Conservation (phyloP, 305 asterid species). For the Solanum hybrid region DNA sequence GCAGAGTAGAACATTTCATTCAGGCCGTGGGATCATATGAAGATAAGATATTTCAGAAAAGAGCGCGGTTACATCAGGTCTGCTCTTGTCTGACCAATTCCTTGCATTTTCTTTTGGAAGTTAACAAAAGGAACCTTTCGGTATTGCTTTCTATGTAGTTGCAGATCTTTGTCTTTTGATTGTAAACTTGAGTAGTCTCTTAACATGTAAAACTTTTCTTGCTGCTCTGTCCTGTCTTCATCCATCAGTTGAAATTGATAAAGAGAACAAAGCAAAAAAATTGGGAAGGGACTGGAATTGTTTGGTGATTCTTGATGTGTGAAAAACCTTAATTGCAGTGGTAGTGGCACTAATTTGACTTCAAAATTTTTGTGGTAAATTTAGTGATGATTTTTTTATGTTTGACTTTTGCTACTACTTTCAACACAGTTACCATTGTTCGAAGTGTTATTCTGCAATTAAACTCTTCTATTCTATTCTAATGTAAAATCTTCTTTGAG, state of each 20-base stretch:
- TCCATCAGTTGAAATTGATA: background rate
- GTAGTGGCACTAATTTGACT: background rate
- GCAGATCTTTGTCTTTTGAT: background rate
- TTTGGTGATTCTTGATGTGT: background rate
- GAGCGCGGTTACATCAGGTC: conserved; percentile 90
- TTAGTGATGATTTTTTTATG: background rate
- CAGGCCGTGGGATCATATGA: conserved; percentile 96
- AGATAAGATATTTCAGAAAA: conserved; percentile 89
- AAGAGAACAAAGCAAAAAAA: background rate
- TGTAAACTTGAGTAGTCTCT: background rate
- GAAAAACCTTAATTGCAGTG: background rate
- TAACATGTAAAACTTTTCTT: background rate
- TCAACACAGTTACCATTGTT: background rate
- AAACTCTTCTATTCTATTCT: background rate
- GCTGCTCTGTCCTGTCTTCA: background rate
- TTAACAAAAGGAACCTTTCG: background rate
- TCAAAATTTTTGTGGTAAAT: background rate
- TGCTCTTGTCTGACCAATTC: background rate
- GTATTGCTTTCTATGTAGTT: background rate
- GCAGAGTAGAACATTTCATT: conserved; percentile 79
- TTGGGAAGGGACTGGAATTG: background rate
- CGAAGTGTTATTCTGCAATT: background rate
- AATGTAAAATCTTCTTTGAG: background rate
- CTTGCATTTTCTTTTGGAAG: background rate
- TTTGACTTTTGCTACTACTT: background rate